phyloP scores from a whole-genome alignment of 805 yeast species.

The Candida incommunis region DNA sequence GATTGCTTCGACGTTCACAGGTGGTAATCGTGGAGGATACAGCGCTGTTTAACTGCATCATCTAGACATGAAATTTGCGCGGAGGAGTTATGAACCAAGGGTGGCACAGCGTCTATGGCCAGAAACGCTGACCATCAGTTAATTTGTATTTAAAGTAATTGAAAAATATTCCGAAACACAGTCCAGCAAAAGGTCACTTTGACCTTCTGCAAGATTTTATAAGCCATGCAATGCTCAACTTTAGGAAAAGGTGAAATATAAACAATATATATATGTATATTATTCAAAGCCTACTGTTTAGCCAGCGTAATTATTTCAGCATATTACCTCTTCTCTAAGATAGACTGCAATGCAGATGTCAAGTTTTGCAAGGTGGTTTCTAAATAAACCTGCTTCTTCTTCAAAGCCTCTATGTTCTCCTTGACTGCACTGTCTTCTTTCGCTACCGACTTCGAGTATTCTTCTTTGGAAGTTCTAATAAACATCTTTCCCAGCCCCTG shows the following conservation, averaged over 20 bases:
- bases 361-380: slow-evolving; percentile 69
- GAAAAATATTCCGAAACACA: too few relatives aligned
- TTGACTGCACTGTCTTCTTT: slow-evolving; percentile 38
- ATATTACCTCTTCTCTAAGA: slow-evolving; percentile 4
- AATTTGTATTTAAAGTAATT: too few relatives aligned
- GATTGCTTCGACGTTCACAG: slow-evolving; percentile 53
- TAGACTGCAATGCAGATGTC: slow-evolving; percentile 42
- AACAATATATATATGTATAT: slow-evolving; percentile 6
- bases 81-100: too few relatives aligned
- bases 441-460: slow-evolving; percentile 35
- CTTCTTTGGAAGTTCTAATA: slow-evolving; percentile 25
- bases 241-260: too few relatives aligned
- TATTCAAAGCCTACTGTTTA: too few relatives aligned
- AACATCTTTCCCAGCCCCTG: slow-evolving; percentile 70
- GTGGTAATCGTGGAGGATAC: slow-evolving; percentile 70
- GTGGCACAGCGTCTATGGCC: too few relatives aligned
- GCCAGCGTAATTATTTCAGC: too few relatives aligned
- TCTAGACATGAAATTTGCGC: too few relatives aligned
- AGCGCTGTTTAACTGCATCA: slow-evolving; percentile 80
- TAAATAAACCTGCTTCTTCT: slow-evolving; percentile 57
- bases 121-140: too few relatives aligned
- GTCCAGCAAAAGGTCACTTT: too few relatives aligned
- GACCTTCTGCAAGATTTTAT: too few relatives aligned
- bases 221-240: too few relatives aligned
- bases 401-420: slow-evolving; percentile 46